These are phyloP conservation scores for Favolaschia claudopus DNA, from an alignment of 768 basidiomycete genomes.

Conservation along the genomic window DNA sequence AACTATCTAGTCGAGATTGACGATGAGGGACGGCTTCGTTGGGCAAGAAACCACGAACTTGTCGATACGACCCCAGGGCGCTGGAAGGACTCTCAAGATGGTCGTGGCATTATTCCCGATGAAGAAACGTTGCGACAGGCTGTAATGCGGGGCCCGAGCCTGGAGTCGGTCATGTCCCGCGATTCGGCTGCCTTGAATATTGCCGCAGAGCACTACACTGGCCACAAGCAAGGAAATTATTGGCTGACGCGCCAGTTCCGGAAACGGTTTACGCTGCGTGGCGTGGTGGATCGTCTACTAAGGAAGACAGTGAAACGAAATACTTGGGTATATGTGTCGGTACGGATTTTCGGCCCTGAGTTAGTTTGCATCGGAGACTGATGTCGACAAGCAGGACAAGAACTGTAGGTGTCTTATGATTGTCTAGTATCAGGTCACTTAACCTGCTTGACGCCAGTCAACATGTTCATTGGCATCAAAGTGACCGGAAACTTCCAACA, in stretches of 20 bases:
- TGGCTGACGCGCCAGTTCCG: constrained; percentile 47
- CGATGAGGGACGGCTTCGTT: constrained; percentile 58
- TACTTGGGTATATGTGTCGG: constrained; percentile 76
- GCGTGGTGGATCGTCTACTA: constrained; percentile 59
- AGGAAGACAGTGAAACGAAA: constrained; percentile 65
- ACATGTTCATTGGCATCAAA: constrained; percentile 76
- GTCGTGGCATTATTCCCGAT: constrained; percentile 58
- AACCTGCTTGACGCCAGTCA: no score
- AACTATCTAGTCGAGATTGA: constrained; percentile 72
- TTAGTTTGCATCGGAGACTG: not conserved
- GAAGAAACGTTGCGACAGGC: constrained; percentile 30
- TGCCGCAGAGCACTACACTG: constrained; percentile 54
- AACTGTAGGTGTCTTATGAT: constrained; percentile 48
- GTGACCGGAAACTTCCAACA: constrained; percentile 62
- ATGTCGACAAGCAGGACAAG: constrained; percentile 49
- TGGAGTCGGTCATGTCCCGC: constrained; percentile 24
- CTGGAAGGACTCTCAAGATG: constrained; percentile 70
- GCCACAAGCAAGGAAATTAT: constrained; percentile 38
- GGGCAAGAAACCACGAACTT: constrained; percentile 63
- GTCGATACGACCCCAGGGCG: constrained; percentile 67
- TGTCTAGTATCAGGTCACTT: not conserved
- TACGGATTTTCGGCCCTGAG: constrained; percentile 38
- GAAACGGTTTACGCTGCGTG: constrained; percentile 57
- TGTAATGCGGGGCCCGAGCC: constrained; percentile 30
- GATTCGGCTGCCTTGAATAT: constrained; percentile 32